Percentiles rank a stretch among this genome's conserved stretches.
Conservation (phyloP, 768 basidiomycete genomes). For the Mycena floridula region DNA sequence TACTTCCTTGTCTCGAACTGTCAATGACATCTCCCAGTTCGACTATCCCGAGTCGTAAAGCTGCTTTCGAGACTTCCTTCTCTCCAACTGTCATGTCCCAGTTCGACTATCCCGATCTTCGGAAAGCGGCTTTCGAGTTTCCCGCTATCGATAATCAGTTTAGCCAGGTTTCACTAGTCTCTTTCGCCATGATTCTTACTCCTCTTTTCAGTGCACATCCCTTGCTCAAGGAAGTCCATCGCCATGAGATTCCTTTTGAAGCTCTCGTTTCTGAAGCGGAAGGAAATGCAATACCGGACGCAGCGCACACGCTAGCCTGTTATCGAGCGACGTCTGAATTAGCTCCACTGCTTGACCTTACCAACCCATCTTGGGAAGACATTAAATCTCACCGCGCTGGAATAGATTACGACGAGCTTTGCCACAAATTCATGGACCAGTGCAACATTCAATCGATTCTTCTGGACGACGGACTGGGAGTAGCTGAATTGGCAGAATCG, state of each 20-base stretch:
- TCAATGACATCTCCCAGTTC: too few relatives aligned
- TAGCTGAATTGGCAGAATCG: slow-evolving; percentile 38
- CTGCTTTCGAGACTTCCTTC: too few relatives aligned
- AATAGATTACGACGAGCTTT: slow-evolving; percentile 51
- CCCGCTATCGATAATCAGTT: slow-evolving; percentile 80
- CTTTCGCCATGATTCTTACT: too few relatives aligned
- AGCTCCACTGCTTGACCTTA: slow-evolving; percentile 40
- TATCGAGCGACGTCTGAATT: slow-evolving; percentile 54
- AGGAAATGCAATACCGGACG: slow-evolving; percentile 47
- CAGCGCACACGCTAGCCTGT: slow-evolving; percentile 51
- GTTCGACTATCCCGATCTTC: too few relatives aligned
- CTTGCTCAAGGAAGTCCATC: slow-evolving; percentile 42
- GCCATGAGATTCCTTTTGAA: slow-evolving; percentile 49
- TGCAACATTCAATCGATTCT: slow-evolving; percentile 63
- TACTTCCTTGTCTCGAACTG: too few relatives aligned
- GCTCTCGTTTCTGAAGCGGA: slow-evolving; percentile 61
- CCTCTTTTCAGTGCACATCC: too few relatives aligned
- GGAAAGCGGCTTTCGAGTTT: slow-evolving; percentile 15
- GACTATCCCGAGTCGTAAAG: too few relatives aligned
- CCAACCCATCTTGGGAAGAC: slow-evolving; percentile 46
- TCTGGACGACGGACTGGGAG: slow-evolving; percentile 67
- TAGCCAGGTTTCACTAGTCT: too few relatives aligned
- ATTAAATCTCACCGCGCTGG: slow-evolving; percentile 41
- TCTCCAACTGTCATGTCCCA: too few relatives aligned
- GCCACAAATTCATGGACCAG: slow-evolving; percentile 44